Conservation (phyloP, 1,139 yeast genomes). For the Entelexis sorbosivorans region DNA sequence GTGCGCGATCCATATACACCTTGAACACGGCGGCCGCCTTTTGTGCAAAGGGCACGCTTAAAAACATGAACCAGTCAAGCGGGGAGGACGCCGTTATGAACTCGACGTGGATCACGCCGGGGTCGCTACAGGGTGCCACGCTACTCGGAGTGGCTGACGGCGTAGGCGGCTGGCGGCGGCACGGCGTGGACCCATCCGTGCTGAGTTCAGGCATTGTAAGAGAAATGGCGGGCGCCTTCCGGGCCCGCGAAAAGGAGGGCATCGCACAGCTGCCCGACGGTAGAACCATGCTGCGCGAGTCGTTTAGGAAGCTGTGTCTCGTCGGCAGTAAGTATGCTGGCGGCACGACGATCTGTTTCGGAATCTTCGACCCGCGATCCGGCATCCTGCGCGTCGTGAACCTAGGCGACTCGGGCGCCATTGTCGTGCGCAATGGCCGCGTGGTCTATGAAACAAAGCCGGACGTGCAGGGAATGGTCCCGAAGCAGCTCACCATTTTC, state of each 20-base stretch:
- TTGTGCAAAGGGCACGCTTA: conserved; percentile 22
- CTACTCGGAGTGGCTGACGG: conserved; percentile 94
- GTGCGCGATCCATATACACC: conserved; percentile 8
- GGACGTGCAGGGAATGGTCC: conserved; percentile 22
- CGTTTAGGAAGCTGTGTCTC: conserved; percentile 44
- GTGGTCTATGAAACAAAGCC: conserved; percentile 28
- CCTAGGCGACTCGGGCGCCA: conserved; percentile 92
- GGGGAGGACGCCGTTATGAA: conserved; percentile 85
- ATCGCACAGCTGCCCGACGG: conserved; percentile 32
- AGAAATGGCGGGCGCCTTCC: conserved; percentile 25
- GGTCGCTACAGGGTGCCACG: conserved; percentile 37
- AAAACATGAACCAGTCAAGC: conserved; percentile 30
- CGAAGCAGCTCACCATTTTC: conserved; percentile 64
- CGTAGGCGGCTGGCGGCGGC: conserved; percentile 94
- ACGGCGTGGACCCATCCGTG: conserved; percentile 68
- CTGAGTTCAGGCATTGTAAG: conserved; percentile 32
- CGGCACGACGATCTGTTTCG: conserved; percentile 91
- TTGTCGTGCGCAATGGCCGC: conserved; percentile 59
- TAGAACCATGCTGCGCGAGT: conserved; percentile 40
- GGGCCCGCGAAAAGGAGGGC: conserved; percentile 11
- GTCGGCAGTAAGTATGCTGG: conserved; percentile 71
- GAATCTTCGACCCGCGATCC: conserved; percentile 48
- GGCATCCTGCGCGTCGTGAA: conserved; percentile 58
- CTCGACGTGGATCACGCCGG: conserved; percentile 30
- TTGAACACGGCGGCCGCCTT: conserved; percentile 13